Evolutionary conservation across 2,329 filamentous ascomycete species (phyloP), one percentile per base, ranked within the genome.

Genomic region (Daldinia sp.): DNA sequence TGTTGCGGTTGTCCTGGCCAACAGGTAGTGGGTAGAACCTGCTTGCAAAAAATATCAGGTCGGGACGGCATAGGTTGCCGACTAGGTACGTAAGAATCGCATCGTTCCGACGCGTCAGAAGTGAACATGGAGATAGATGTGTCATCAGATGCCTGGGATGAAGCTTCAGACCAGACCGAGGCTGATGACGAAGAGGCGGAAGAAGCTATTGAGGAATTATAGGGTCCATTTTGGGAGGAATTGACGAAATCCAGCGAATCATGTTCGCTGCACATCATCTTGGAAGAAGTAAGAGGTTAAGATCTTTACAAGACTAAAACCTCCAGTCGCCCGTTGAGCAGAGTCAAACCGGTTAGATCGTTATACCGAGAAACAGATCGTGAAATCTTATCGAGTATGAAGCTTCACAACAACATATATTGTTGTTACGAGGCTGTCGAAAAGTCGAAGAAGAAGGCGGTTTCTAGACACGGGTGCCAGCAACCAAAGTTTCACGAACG

Each of bases 151-250:
- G 85, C 85, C 81, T 93, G 90, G 20, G 88, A 90, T 63, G 89
- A 90, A 57, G 85, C 87, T 76, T 91, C 86, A 72, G 93, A 96
- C 85, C 93, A 96, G 74, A 93, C 86, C 37, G 93, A 96, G 63
- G 89, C 88, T 65, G 90, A 88, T 20, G 92, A 94, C 63, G 91
- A 91, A 33, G 92, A 93, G 65, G 91, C 89, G 74, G 92, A 92
- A 63, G 91, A 91, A 77, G 90, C 88, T 84, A 93, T 82, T 46
- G 91, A 90, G 67, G 89, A 87, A 78, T 87, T 88, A 81, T 93
- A 94, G 72, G 89, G 87, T 67, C 82, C 82, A 83, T 86, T 84
- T 78, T 78, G 82, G 76, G 82, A 80, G 73, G 81, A 78, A 71
- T 80, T 79, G 79, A 82, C 81, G 78, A 84, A 84, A 79, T 82